A percentile compares a stretch with the other conserved stretches of the same genome.
Evolutionary conservation across 164 flowering plant species (phyloP).

Genomic region (Dillenia turbinata): DNA sequence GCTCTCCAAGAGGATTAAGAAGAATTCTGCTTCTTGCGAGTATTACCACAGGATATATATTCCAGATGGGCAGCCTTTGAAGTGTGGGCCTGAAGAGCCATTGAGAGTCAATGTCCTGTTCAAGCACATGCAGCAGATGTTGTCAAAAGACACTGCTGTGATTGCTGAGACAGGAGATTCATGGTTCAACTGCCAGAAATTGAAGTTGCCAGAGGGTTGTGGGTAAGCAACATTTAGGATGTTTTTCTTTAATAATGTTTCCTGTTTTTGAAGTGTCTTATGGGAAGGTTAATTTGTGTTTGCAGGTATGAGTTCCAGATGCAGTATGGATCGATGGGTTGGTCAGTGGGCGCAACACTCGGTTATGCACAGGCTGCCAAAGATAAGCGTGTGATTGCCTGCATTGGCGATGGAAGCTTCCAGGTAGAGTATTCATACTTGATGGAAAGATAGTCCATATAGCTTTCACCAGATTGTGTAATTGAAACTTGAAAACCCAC

Average conservation of each 20-base stretch:
- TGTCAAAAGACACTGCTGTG: constrained; percentile 35
- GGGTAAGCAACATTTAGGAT: constrained; percentile 22
- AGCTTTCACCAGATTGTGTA: too few species aligned
- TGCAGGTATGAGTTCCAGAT: constrained; percentile 47
- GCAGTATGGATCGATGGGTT: constrained; percentile 50
- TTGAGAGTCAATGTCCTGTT: constrained; percentile 28
- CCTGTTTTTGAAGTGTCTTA: not conserved
- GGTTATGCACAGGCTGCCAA: constrained; percentile 42
- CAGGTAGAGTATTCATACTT: constrained; percentile 20
- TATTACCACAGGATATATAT: constrained; percentile 21
- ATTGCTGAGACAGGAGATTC: constrained; percentile 54
- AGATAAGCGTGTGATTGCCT: constrained; percentile 38
- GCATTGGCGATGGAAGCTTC: constrained; percentile 59
- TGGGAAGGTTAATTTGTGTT: constrained; percentile 10
- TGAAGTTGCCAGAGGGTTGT: constrained; percentile 42
- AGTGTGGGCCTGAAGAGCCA: constrained; percentile 15
- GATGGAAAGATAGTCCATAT: too few species aligned
- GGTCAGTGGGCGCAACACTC: constrained; percentile 48
- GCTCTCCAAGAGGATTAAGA: constrained; percentile 26
- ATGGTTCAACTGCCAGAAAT: constrained; percentile 49
- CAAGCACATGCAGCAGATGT: constrained; percentile 44
- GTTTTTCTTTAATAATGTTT: not conserved
- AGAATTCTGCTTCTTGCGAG: constrained; percentile 20
- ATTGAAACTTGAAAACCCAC: not conserved
- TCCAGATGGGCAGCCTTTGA: constrained; percentile 20